Conservation (phyloP, 2,329 filamentous ascomycete species). For the Huntiella savannae region DNA sequence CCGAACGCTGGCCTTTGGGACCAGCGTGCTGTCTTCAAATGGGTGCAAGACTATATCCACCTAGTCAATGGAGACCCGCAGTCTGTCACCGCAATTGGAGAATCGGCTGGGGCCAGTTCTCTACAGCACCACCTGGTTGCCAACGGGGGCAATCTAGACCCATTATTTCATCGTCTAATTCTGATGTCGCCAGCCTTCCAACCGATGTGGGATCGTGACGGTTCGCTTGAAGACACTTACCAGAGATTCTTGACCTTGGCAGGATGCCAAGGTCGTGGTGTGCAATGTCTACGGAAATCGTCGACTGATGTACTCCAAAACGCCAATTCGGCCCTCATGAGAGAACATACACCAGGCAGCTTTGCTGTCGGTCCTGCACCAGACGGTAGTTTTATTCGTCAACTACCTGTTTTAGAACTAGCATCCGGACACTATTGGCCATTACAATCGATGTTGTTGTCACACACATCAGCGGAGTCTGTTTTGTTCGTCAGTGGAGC, state of each 20-base stretch:
- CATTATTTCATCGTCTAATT: constrained; percentile 22
- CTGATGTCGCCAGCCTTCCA: constrained; percentile 20
- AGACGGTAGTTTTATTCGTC: constrained; percentile 18
- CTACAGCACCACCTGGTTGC: constrained; percentile 31
- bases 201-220: constrained; percentile 19
- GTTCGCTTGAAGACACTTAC: constrained; percentile 17
- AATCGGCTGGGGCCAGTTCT: constrained; percentile 31
- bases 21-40: constrained; percentile 26
- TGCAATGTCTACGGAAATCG: constrained; percentile 17
- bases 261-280: constrained; percentile 16
- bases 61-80: constrained; percentile 27
- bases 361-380: constrained; percentile 18
- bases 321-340: constrained; percentile 17
- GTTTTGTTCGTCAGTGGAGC: constrained; percentile 17
- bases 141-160: constrained; percentile 23
- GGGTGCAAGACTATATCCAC: constrained; percentile 27
- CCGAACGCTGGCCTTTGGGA: constrained; percentile 27
- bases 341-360: constrained; percentile 15
- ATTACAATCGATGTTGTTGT: constrained; percentile 16
- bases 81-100: constrained; percentile 29
- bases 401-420: constrained; percentile 18
- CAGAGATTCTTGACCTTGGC: constrained; percentile 18
- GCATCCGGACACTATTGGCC: constrained; percentile 16
- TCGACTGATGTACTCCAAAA: constrained; percentile 13
- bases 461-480: constrained; percentile 17